A percentile compares a stretch with the other conserved stretches of the same genome.
phyloP scores from a whole-genome alignment of 441 rosid genomes.

The Hura crepitans region DNA sequence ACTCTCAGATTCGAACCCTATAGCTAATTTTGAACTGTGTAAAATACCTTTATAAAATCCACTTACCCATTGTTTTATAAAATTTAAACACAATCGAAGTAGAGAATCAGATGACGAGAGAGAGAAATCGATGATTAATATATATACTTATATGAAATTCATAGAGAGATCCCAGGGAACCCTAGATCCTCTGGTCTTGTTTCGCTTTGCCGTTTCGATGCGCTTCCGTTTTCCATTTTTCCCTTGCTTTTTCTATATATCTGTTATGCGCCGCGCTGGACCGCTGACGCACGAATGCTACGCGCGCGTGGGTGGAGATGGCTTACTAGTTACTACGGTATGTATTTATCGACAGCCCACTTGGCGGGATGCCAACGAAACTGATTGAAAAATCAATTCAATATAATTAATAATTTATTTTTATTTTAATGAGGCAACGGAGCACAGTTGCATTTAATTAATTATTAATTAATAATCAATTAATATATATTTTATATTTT shows the following conservation, averaged over 20 bases:
- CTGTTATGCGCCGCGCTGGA: neutral
- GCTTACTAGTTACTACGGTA: neutral
- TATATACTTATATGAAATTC: neutral
- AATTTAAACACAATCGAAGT: neutral
- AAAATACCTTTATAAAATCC: neutral
- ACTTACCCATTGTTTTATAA: slow-evolving; percentile 4
- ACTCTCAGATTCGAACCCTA: slow-evolving; percentile 25
- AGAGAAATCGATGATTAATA: neutral
- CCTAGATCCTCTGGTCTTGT: slow-evolving; percentile 52
- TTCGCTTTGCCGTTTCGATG: slow-evolving; percentile 31
- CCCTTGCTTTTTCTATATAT: neutral
- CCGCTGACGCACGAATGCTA: neutral
- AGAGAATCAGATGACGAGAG: neutral
- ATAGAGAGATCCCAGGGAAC: slow-evolving; percentile 45
- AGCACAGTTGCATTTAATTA: no score
- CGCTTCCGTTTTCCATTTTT: neutral
- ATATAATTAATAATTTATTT: no score
- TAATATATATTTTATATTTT: no score
- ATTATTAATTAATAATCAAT: no score
- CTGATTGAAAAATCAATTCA: no score
- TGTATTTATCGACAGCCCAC: no score
- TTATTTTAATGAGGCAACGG: no score
- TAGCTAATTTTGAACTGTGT: slow-evolving; percentile 2
- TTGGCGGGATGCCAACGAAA: no score
- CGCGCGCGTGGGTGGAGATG: slow-evolving; percentile 2